Percentiles rank a stretch among this genome's conserved stretches.
Evolutionary conservation across 768 basidiomycete genomes (phyloP).

Genomic region (Sarcodon sp.): DNA sequence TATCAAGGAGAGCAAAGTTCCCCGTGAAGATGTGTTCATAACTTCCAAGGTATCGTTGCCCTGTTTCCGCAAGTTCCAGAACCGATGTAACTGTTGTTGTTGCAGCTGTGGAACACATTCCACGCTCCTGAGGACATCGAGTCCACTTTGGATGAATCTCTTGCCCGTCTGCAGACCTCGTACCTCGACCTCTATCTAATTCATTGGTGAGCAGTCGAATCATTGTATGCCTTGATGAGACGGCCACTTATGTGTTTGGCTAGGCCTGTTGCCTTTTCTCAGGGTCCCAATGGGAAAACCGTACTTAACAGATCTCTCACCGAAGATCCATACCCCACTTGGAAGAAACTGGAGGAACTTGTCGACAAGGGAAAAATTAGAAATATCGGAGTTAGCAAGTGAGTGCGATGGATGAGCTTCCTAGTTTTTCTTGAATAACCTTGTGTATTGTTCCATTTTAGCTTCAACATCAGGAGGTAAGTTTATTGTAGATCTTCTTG

Average conservation of each 20-base stretch:
- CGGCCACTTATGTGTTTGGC: background rate
- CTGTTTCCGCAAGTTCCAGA: background rate
- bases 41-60: conserved; percentile 37
- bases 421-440: background rate
- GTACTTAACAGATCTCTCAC: conserved; percentile 40
- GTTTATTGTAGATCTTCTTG: background rate
- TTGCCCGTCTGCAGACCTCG: conserved; percentile 43
- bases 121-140: conserved; percentile 68
- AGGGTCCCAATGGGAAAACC: conserved; percentile 12
- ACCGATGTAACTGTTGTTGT: background rate
- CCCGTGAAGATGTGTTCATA: conserved; percentile 54
- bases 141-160: conserved; percentile 49
- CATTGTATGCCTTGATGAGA: background rate
- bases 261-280: conserved; percentile 60
- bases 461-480: conserved; percentile 47
- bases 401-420: conserved; percentile 5
- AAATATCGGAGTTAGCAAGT: conserved; percentile 84
- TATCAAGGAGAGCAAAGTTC: conserved; percentile 40
- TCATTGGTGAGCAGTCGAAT: conserved; percentile 40
- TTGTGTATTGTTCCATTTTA: conserved; percentile 10
- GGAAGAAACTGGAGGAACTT: conserved; percentile 70
- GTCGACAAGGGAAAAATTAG: conserved; percentile 65
- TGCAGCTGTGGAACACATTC: conserved; percentile 63
- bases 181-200: conserved; percentile 78
- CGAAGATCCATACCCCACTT: conserved; percentile 63